Conservation (phyloP, 768 basidiomycete species). For the Amanita brunnescens region DNA sequence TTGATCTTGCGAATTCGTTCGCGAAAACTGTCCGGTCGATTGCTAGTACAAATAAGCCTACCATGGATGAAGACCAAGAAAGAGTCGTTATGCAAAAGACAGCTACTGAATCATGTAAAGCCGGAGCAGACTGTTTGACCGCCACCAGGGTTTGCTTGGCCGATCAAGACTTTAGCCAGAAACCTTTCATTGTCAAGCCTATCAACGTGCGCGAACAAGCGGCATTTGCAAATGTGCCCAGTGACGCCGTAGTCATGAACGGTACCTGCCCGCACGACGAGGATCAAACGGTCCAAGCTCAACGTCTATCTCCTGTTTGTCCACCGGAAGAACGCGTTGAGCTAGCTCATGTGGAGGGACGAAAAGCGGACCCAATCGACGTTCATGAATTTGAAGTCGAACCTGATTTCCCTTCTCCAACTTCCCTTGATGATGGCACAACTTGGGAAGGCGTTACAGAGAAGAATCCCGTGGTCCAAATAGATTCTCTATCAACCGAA, state of each 20-base stretch:
- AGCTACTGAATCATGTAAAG: slow-evolving; percentile 83
- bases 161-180: slow-evolving; percentile 50
- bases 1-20: slow-evolving; percentile 75
- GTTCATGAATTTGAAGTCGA: slow-evolving; percentile 25
- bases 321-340: slow-evolving; percentile 26
- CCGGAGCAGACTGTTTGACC: slow-evolving; percentile 81
- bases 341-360: slow-evolving; percentile 27
- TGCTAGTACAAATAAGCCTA: slow-evolving; percentile 39
- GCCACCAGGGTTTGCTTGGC: slow-evolving; percentile 73
- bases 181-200: slow-evolving; percentile 51
- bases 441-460: slow-evolving; percentile 48
- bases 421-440: slow-evolving; percentile 45
- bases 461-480: slow-evolving; percentile 20
- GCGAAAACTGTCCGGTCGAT: slow-evolving; percentile 82
- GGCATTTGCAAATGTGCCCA: not conserved
- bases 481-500: slow-evolving; percentile 42
- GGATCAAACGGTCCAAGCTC: not conserved
- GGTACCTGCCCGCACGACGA: not conserved
- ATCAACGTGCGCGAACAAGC: not conserved
- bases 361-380: slow-evolving; percentile 10
- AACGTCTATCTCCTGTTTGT: slow-evolving; percentile 19
- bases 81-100: slow-evolving; percentile 68
- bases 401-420: slow-evolving; percentile 41
- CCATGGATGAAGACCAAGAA: slow-evolving; percentile 72
- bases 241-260: not conserved